Base-by-base conservation (phyloP, 2,329 filamentous ascomycete genomes). In the Diaporthe sp. region DNA sequence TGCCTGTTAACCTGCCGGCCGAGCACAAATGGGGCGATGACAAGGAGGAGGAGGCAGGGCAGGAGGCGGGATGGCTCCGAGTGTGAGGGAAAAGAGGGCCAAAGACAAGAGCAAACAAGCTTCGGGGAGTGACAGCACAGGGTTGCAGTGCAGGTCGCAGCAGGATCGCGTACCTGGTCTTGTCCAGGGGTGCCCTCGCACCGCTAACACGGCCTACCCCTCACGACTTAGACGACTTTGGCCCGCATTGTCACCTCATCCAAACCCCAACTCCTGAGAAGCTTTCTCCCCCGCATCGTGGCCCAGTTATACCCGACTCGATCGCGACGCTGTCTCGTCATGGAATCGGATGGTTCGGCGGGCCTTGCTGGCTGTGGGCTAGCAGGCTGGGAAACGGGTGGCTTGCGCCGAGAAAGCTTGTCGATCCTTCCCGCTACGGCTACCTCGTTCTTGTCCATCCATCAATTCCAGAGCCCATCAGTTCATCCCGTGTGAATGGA, bases 1-100 rank as follows among this genome's bases (percentile, higher is more conserved):
- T 76, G 39, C 75, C 82, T 9, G 77, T 80, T 12, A 79, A 76
- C 58, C 79, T 80, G 78, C 62, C 62, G 13, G 53, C 34, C 31
- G 73, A 67, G 55, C 62, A 71, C 22, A 71, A 9, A 65, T 75
- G 75, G 73, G 17, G 17, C 22, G 49, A 61, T 17, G n/a, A 72
- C 39, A 73, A 74, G 15, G 76, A 77, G n/a, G 73, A 65, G 53
- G 61, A 75, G 58, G 44, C 75, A 76, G 75, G 76, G 55, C 17
- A 77, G 55, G 39, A 62, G 10, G 53, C 46, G 12, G 42, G 22
- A 13, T 42, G 28, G 49, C 17, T 31, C 12, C 22, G 62, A 34
- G 62, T 39, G 31, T 53, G 46, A 68, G 46, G 34, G 8, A 10
- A 37, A 28, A 25, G 19, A n/a, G 10, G 5, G 8, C 19, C 6